Conservation (phyloP, 306 rosid genomes). For the Vigna unguiculata region DNA sequence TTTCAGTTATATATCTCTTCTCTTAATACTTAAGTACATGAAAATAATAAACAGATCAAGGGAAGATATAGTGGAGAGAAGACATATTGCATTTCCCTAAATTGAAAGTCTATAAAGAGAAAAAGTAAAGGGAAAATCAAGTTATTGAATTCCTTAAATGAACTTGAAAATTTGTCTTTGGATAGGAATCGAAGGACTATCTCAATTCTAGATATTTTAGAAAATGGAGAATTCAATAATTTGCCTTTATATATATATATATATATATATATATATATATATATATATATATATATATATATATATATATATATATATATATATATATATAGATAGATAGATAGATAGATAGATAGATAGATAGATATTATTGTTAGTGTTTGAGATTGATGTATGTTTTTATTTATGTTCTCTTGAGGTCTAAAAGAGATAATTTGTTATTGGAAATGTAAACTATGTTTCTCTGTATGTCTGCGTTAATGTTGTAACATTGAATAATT, state of each 20-base stretch:
- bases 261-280: no score
- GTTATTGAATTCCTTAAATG: not conserved
- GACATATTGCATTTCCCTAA: not conserved
- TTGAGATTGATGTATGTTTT: not conserved
- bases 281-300: no score
- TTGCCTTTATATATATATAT: not conserved
- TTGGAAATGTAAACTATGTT: not conserved
- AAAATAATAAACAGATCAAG: not conserved
- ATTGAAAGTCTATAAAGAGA: not conserved
- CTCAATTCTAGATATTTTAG: not conserved
- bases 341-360: no score
- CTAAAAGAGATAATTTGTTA: not conserved
- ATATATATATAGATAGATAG: no score
- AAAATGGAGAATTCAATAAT: not conserved
- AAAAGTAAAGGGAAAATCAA: not conserved
- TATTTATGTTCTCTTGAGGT: not conserved
- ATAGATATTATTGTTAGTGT: not conserved
- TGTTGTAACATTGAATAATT: not conserved
- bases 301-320: no score
- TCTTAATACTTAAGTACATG: not conserved
- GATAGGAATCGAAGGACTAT: not conserved
- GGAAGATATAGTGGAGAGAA: not conserved
- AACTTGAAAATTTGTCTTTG: not conserved
- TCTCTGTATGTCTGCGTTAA: not conserved
- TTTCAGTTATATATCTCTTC: not conserved